Conservation (phyloP, 2,329 filamentous ascomycete genomes). For the Neonectria ditissima region DNA sequence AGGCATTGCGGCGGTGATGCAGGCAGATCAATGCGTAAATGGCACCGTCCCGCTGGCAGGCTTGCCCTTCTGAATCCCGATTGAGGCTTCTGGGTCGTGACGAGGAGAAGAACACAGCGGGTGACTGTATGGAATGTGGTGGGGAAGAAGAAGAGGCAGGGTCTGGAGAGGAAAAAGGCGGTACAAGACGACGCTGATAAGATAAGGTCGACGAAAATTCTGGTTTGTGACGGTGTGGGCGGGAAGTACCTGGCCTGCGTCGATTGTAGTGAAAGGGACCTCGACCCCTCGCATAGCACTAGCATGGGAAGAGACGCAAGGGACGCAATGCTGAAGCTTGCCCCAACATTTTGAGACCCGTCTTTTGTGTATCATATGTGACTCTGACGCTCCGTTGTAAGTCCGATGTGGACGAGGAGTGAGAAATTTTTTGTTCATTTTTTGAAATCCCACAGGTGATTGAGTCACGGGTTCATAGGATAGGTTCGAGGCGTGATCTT, state of each 20-base stretch:
- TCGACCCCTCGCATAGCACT: slow-evolving; percentile 24
- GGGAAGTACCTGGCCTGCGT: slow-evolving; percentile 5
- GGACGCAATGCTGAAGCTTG: slow-evolving; percentile 2
- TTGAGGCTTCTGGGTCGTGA: slow-evolving; percentile 45
- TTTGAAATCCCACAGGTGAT: background rate
- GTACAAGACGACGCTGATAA: slow-evolving; percentile 39
- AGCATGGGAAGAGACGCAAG: slow-evolving; percentile 11
- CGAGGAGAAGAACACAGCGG: slow-evolving; percentile 39
- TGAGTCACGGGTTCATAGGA: background rate
- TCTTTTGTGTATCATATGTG: slow-evolving; percentile 18
- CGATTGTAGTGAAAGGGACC: slow-evolving; percentile 27
- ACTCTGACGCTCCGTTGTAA: slow-evolving; percentile 14
- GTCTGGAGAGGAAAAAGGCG: slow-evolving; percentile 40
- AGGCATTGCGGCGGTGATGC: slow-evolving; percentile 52
- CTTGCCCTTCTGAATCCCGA: slow-evolving; percentile 48
- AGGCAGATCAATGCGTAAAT: slow-evolving; percentile 51
- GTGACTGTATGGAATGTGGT: slow-evolving; percentile 42
- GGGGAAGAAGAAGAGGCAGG: slow-evolving; percentile 32
- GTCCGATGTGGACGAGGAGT: slow-evolving; percentile 16
- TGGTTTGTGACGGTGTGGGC: slow-evolving; percentile 37
- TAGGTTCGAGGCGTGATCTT: background rate
- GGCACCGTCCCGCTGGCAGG: slow-evolving; percentile 52
- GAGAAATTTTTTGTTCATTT: background rate
- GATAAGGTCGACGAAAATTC: slow-evolving; percentile 45
- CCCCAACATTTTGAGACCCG: slow-evolving; percentile 42